These are phyloP conservation scores for Elsinoe australis DNA, from an alignment of 2,329 filamentous ascomycete species.

Conservation along the genomic window DNA sequence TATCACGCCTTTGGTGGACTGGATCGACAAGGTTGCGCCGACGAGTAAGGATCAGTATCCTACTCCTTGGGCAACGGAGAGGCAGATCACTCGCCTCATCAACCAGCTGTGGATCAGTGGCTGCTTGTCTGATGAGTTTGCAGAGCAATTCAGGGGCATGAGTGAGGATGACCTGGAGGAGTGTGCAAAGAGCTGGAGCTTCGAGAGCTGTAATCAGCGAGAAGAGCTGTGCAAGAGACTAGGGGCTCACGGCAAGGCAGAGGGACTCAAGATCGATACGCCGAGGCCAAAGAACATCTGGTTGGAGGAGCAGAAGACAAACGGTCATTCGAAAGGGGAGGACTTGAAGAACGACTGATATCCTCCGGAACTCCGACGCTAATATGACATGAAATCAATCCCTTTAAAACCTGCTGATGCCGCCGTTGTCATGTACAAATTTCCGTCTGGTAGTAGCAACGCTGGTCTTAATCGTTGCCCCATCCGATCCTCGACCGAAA, in stretches of 20 bases:
- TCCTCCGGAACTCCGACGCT: not conserved
- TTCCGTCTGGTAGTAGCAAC: too few species aligned
- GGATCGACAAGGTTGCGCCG: conserved; percentile 27
- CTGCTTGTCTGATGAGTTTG: conserved; percentile 48
- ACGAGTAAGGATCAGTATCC: conserved; percentile 27
- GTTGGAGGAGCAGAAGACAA: conserved; percentile 11
- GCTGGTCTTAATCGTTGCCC: too few species aligned
- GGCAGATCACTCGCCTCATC: conserved; percentile 34
- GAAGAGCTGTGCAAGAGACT: conserved; percentile 45
- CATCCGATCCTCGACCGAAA: too few species aligned
- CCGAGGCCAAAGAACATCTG: conserved; percentile 12
- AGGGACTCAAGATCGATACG: conserved; percentile 13
- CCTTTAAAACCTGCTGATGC: too few species aligned
- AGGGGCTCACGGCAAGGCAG: conserved; percentile 34
- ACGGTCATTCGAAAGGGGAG: not conserved
- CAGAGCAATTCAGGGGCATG: conserved; percentile 47
- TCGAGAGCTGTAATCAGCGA: conserved; percentile 46
- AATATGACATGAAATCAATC: too few species aligned
- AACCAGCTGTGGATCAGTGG: conserved; percentile 45
- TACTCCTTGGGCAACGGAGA: conserved; percentile 28
- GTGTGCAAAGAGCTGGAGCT: conserved; percentile 45
- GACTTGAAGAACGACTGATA: conserved; percentile 13
- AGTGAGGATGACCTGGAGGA: conserved; percentile 46
- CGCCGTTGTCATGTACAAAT: too few species aligned
- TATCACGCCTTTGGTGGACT: conserved; percentile 33